Evolutionary conservation across 2,329 filamentous ascomycete species (phyloP), one percentile per base, ranked within the genome.

Genomic region (Lasiodiplodia sp.): DNA sequence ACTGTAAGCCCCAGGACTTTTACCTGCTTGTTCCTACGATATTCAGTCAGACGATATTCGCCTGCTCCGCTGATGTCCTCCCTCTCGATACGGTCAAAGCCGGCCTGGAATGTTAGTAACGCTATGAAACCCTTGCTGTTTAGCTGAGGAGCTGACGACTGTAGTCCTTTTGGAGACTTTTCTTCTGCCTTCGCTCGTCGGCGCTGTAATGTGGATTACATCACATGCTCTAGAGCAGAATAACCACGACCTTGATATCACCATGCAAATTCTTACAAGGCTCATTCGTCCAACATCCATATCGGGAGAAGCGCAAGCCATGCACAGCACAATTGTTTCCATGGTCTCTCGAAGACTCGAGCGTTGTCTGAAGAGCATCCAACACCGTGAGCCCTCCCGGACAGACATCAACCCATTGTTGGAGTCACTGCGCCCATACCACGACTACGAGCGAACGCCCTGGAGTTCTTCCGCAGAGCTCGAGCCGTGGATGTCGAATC

Each of bases 1-100:
- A 91, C 1, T 96, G 92, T 73, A 89, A 90, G 1, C 93, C 93
- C 1, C 92, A 94, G 75, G 90, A 94, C 49, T 96, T 96, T 76
- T 95, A 95, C 73, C 81, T 92, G 21, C 84, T 96, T 4, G 88
- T 94, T 16, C 91, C 93, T 1, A 91, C 91, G 0, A 81, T 96
- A 0, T 94, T 95, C 75, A 87, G 91, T 72, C 91, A 93, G 72
- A 92, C 91, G 52, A 87, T 93, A 0, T 82, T 91, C 44, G 92
- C 91, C 0, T 89, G 89, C 72, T 87, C 87, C n/a, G 85, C 85
- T 1, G 88, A 88, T 6, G 84, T 87, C 51, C 79, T 96, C 4
- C 86, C 86, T 0, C 87, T 93, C 55, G 90, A 94, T 49, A 87
- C 85, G 44, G 84, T 96, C 0, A 93, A 91, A 76, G 87, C 88